Evolutionary conservation across 2,329 filamentous ascomycete species (phyloP), one percentile per base, ranked within the genome.

Genomic region (Cytospora schulzeri): DNA sequence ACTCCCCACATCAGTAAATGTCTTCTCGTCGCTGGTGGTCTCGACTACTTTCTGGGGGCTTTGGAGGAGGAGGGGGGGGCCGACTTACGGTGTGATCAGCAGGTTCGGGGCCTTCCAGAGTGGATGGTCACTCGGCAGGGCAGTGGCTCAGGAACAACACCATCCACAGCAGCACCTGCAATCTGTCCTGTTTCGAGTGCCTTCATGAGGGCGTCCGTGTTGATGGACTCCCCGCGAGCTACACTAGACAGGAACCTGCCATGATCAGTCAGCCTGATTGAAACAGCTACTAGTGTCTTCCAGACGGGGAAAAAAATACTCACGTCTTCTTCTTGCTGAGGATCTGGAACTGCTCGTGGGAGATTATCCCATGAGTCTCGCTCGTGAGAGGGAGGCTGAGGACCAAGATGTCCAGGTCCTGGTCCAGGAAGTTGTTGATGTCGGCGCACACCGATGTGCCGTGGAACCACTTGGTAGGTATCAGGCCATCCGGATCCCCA

Each of bases 91-190:
- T 3, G 75, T 73, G 55, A 91, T 83, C 66, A 87, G 80, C 24
- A 87, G 79, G 73, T 91, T 90, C 4, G 83, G 81, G 52, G 85
- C 78, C 60, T 80, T 82, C 89, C 89, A 91, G 48, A 91, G 74
- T 65, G 84, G 81, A 71, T 88, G 83, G 38, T 87, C 83, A 19
- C 75, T 69, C 0, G 88, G 88, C 67, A 92, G 72, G 88, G 88
- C 67, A 92, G 72, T 0, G 89, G 89, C 73, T 92, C 89, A 0
- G 88, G 89, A 68, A 91, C 88, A 1, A 88, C 86, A 1, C 91
- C 89, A 73, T 91, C 89, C 29, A 91, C 73, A 2, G 88, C 88
- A 0, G 89, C 89, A 17, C 88, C 89, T 15, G 76, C 48, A 33
- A 75, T 71, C 58, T 69, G 66, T n/a, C 70, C 73, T 2, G 66